These are phyloP conservation scores for Cichorium intybus DNA, from an alignment of 140 eudicot species.

Conservation along the genomic window DNA sequence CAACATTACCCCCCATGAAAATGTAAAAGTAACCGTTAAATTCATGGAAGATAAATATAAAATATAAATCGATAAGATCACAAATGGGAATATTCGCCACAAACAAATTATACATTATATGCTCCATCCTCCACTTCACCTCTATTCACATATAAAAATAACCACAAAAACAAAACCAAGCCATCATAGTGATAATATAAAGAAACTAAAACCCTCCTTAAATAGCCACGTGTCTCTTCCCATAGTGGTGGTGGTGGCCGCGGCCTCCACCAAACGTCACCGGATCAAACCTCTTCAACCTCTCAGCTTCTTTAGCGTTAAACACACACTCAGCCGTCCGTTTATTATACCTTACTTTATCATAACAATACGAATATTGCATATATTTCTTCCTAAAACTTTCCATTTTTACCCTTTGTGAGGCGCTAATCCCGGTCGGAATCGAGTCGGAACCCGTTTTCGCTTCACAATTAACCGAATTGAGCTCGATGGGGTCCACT, in stretches of 20 bases:
- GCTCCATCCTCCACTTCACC: constrained; percentile 15
- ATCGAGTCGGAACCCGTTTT: constrained; percentile 24
- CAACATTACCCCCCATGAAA: no score
- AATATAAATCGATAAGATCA: not conserved
- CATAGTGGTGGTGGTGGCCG: constrained; percentile 44
- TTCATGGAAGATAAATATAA: not conserved
- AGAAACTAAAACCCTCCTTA: constrained; percentile 26
- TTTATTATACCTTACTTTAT: constrained; percentile 50
- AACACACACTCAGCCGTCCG: constrained; percentile 78
- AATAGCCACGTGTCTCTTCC: constrained; percentile 53
- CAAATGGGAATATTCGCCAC: not conserved
- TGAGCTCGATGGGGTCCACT: constrained; percentile 65
- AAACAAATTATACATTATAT: constrained; percentile 27
- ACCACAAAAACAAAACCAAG: constrained; percentile 15
- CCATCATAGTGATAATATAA: constrained; percentile 26
- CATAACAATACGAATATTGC: constrained; percentile 97
- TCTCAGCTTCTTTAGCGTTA: constrained; percentile 62
- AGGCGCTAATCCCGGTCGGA: constrained; percentile 44
- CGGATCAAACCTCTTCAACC: constrained; percentile 68
- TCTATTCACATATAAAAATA: constrained; percentile 35
- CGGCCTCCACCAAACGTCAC: constrained; percentile 75
- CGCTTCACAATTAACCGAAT: constrained; percentile 45
- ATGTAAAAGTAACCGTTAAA: no score
- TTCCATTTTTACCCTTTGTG: constrained; percentile 66
- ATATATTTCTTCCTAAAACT: constrained; percentile 61